Evolutionary conservation across 345 rosid species (phyloP).

Genomic region (Pugionium cornutum): DNA sequence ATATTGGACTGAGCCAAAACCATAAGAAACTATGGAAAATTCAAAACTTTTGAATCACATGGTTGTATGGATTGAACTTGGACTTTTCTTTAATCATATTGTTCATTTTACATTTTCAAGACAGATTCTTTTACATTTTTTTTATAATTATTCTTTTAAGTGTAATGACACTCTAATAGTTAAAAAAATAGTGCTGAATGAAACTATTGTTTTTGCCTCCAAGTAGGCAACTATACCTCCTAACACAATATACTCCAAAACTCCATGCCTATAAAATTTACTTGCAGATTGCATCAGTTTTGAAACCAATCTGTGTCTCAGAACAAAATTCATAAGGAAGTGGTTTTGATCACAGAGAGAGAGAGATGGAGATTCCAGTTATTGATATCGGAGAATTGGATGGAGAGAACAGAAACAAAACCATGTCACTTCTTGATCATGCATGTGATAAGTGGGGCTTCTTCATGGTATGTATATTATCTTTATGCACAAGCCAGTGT

Average conservation of each 20-base stretch:
- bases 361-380: conserved; percentile 62
- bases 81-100: conserved; percentile 35
- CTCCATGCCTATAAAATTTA: conserved; percentile 48
- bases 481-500: conserved; percentile 5
- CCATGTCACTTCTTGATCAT: conserved; percentile 67
- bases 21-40: conserved; percentile 23
- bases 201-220: conserved; percentile 35
- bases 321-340: conserved; percentile 15
- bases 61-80: conserved; percentile 49
- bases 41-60: conserved; percentile 41
- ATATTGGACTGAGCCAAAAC: conserved; percentile 20
- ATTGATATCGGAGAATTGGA: conserved; percentile 64
- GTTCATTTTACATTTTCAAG: conserved; percentile 41
- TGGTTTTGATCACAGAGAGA: conserved; percentile 28
- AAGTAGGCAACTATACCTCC: conserved; percentile 40
- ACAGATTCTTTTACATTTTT: conserved; percentile 26
- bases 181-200: conserved; percentile 2
- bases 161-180: conserved; percentile 10
- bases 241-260: not conserved
- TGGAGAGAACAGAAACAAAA: conserved; percentile 63
- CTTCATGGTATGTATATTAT: conserved; percentile 58
- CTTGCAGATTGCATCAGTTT: conserved; percentile 4
- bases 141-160: not conserved
- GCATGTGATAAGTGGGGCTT: conserved; percentile 92
- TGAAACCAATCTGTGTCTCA: conserved; percentile 30